Conservation (phyloP, 1,139 yeast genomes). For the Arxiozyma slooffiae region DNA sequence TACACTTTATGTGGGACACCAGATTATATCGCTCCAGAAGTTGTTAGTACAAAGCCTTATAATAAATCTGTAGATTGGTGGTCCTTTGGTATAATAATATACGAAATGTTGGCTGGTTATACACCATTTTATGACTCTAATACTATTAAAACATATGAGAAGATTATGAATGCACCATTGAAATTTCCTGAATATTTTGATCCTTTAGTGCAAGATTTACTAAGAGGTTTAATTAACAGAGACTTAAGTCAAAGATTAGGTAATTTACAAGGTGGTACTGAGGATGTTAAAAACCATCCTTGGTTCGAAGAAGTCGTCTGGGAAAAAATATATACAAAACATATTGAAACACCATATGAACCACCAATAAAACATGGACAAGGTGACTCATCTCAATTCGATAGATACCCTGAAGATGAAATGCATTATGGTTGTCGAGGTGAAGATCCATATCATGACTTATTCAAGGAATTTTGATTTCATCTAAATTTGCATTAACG, state of each 20-base stretch:
- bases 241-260: constrained; percentile 86
- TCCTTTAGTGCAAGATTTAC: constrained; percentile 73
- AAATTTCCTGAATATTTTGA: constrained; percentile 81
- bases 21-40: constrained; percentile 96
- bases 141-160: constrained; percentile 94
- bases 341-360: constrained; percentile 95
- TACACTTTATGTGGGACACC: constrained; percentile 97
- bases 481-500: background rate
- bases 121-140: constrained; percentile 95
- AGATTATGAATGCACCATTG: constrained; percentile 76
- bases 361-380: constrained; percentile 97
- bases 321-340: constrained; percentile 80
- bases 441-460: constrained; percentile 69
- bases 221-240: constrained; percentile 71
- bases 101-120: constrained; percentile 95
- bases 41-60: constrained; percentile 90
- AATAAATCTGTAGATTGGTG: constrained; percentile 98
- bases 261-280: constrained; percentile 78
- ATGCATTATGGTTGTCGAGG: constrained; percentile 72
- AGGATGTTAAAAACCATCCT: constrained; percentile 79
- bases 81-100: constrained; percentile 88
- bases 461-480: constrained; percentile 63
- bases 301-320: constrained; percentile 96
- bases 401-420: constrained; percentile 88
- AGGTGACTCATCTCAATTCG: constrained; percentile 90